Base-by-base conservation (phyloP, 1,284 basidiomycete species). In the Schizophyllum amplum region DNA sequence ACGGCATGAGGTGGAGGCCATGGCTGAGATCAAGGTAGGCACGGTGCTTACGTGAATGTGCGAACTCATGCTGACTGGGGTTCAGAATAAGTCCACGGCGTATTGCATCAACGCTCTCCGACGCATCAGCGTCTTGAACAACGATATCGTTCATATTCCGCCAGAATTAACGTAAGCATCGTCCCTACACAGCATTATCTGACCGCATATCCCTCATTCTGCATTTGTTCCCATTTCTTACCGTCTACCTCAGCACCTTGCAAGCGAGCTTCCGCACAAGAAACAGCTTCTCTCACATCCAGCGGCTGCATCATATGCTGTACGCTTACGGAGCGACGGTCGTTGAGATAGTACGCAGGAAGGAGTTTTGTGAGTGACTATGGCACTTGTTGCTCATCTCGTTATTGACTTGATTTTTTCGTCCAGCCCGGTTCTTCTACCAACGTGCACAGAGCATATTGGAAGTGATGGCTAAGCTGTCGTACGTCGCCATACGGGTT, bases 321-420 rank as follows among this genome's bases (percentile, higher is more conserved):
- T 94, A 93, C 66, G 93, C 92, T 0, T 99, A 99, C 69, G 91
- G 92, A 0, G 90, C 93, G 1, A 94, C 94, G 0, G 80, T 98
- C 1, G 80, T 96, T 11, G 96, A 99, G 71, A 85, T 96, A 42
- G 90, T 96, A 0, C 78, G 95, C 56, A 76, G 96, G 55, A 90
- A 90, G 61, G 92, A 96, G 68, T 98, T 96, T 69, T 79, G 88
- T 84, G 61, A 72, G 80, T 69, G 56, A 33, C 47, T 51, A 23
- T 52, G 23, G 0, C 24, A 22, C 11, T n/a, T 23, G 17, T 51
- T 15, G 17, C 21, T 47, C 24, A 51, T 25, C 13, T 17, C 26
- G 24, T 50, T 55, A n/a, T 42, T 51, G n/a, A 52, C 57, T 13
- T 60, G 49, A 20, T 33, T 27, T 52, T n/a, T 24, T 22, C 53